Evolutionary conservation across 2,329 filamentous ascomycete species (phyloP), one percentile per base, ranked within the genome.

Genomic region (Penicillium sp.): DNA sequence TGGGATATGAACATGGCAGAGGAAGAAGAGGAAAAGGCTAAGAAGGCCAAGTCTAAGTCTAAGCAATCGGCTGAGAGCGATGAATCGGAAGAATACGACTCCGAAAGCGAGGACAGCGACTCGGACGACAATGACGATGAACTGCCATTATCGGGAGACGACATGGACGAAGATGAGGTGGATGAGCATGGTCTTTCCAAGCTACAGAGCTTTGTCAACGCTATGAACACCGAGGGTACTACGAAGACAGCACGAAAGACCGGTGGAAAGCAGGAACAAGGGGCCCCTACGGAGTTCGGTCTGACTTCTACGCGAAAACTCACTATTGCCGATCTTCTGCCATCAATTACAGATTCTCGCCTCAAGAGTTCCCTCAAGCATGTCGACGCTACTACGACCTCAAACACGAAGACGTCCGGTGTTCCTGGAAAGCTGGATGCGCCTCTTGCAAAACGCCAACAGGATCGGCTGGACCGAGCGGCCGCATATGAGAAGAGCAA

Each of bases 401-500:
- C 59, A 64, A 28, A 74, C 69, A 73, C 81, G 73, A 57, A 81
- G 75, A 54, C n/a, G n/a, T 69, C 75, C 60, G 78, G 79, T 15
- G 72, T 80, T 32, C 74, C 77, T 24, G 80, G 83, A 46, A 94
- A 88, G 68, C 77, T 97, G 4, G 83, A 85, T 28, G 86, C 90
- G 2, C 90, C 91, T 13, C 76, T 96, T 5, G 82, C 88, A 1
- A 89, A 87, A 65, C 80, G 90, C 53, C 86, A 95, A 60, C 91
- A 97, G 68, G 89, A 90, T 64, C 82, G 83, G 43, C 71, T 96
- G 13, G 85, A 95, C 62, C 87, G 93, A 45, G 75, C 77, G 45
- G 88, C 83, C 21, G 93, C 93, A 2, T 94, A 90, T 60, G 82
- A 89, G 33, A 90, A 95, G 74, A 90, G 88, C 44, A 95, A 94